A percentile compares a stretch with the other conserved stretches of the same genome.
phyloP scores from a whole-genome alignment of 257 asterid species.

The Pogostemon cablin region DNA sequence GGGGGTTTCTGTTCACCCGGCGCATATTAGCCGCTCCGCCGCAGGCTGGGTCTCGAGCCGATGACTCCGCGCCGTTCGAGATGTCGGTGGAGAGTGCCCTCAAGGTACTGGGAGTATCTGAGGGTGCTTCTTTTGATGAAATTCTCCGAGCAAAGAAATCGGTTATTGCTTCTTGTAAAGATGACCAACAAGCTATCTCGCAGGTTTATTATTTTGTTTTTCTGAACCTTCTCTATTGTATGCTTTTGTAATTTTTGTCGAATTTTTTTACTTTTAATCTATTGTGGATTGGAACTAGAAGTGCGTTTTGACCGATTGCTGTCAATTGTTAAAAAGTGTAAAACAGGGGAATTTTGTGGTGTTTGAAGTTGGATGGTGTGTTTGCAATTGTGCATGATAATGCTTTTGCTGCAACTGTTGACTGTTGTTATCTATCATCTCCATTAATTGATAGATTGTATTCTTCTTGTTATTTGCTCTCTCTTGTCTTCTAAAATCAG shows the following conservation, averaged over 20 bases:
- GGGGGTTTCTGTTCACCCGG: slow-evolving; percentile 47
- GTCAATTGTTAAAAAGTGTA: neutral
- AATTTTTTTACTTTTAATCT: neutral
- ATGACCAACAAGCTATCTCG: slow-evolving; percentile 68
- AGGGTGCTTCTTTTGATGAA: slow-evolving; percentile 94
- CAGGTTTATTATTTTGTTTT: slow-evolving; percentile 50
- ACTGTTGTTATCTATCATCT: neutral
- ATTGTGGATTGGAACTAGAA: slow-evolving; percentile 23
- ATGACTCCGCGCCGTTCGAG: slow-evolving; percentile 91
- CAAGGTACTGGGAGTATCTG: slow-evolving; percentile 79
- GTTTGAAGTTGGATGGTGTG: slow-evolving; percentile 1
- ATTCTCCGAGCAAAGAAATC: slow-evolving; percentile 92
- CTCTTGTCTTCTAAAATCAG: slow-evolving; percentile 16
- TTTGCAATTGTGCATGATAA: slow-evolving; percentile 25
- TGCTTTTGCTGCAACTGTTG: slow-evolving; percentile 2
- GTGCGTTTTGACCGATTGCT: slow-evolving; percentile 21
- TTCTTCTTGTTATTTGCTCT: slow-evolving; percentile 1
- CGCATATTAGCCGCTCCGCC: slow-evolving; percentile 53
- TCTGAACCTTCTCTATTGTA: neutral
- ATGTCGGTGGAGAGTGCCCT: slow-evolving; percentile 97
- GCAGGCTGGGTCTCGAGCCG: slow-evolving; percentile 89
- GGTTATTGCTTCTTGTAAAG: slow-evolving; percentile 66
- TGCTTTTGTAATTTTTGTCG: neutral
- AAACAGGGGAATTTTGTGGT: slow-evolving; percentile 19
- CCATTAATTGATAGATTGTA: slow-evolving; percentile 12